phyloP scores from a whole-genome alignment of 805 yeast genomes.

The Candida berthetii region DNA sequence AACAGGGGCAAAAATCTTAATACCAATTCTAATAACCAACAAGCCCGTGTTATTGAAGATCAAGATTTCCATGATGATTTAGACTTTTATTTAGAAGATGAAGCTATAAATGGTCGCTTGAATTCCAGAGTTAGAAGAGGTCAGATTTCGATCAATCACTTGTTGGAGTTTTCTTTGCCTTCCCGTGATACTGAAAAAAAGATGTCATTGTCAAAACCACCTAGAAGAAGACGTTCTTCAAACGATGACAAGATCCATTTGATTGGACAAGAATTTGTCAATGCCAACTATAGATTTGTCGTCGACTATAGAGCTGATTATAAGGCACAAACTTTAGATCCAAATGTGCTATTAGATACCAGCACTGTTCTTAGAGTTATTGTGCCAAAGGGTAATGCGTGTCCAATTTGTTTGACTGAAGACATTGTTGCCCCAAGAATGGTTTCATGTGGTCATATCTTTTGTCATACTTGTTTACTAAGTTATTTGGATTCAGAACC shows the following conservation, averaged over 20 bases:
- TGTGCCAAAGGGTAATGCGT: constrained; percentile 68
- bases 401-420: constrained; percentile 89
- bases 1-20: neutral
- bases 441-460: constrained; percentile 91
- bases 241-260: constrained; percentile 36
- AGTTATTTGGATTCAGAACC: constrained; percentile 56
- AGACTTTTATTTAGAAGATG: constrained; percentile 28
- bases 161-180: constrained; percentile 51
- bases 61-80: constrained; percentile 11
- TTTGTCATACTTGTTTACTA: constrained; percentile 78
- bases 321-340: constrained; percentile 56
- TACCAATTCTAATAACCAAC: neutral
- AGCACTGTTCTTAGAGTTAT: constrained; percentile 62
- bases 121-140: constrained; percentile 33
- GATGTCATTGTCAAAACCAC: constrained; percentile 7
- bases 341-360: constrained; percentile 66
- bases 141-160: constrained; percentile 53
- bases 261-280: constrained; percentile 64
- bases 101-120: constrained; percentile 22
- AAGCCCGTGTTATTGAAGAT: neutral
- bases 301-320: constrained; percentile 61
- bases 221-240: constrained; percentile 21
- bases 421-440: constrained; percentile 89
- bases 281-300: constrained; percentile 78
- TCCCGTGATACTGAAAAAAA: constrained; percentile 22